phyloP scores from a whole-genome alignment of 2,329 filamentous ascomycete species.

The Penicillium italicum region DNA sequence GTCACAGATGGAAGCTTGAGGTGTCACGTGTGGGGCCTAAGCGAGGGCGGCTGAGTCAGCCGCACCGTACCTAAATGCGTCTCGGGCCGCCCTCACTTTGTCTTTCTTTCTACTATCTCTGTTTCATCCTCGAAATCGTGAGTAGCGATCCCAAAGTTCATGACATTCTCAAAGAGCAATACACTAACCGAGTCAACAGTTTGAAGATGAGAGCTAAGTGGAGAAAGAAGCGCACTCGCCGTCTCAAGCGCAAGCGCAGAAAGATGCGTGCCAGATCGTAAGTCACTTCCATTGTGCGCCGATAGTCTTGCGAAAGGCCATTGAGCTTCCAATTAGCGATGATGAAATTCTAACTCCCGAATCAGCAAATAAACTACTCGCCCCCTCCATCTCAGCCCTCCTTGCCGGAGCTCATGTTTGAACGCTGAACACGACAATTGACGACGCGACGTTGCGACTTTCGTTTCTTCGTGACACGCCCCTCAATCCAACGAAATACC shows the following conservation, averaged over 20 bases:
- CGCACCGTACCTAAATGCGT: constrained; percentile 41
- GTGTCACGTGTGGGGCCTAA: constrained; percentile 7
- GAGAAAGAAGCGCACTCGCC: constrained; percentile 99
- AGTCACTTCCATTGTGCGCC: constrained; percentile 42
- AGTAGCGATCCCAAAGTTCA: constrained; percentile 22
- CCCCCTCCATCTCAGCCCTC: constrained; percentile 53
- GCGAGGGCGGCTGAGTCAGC: constrained; percentile 37
- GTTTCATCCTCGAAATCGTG: constrained; percentile 44
- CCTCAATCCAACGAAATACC: constrained; percentile 24
- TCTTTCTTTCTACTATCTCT: constrained; percentile 44
- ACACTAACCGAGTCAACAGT: constrained; percentile 28
- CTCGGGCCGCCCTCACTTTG: constrained; percentile 29
- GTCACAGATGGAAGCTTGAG: constrained; percentile 6
- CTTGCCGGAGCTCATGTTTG: constrained; percentile 36
- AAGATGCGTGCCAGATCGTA: constrained; percentile 98
- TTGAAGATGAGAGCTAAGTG: constrained; percentile 87
- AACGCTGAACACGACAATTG: constrained; percentile 40
- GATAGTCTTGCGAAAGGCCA: background rate
- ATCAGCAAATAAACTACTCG: constrained; percentile 65
- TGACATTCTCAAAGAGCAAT: background rate
- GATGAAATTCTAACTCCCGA: constrained; percentile 30
- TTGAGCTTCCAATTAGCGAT: background rate
- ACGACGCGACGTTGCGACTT: constrained; percentile 33
- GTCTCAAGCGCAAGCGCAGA: constrained; percentile 99
- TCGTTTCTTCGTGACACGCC: constrained; percentile 29